These are phyloP conservation scores for Saccharum spontaneum DNA, from an alignment of 176 grass and related monocot species.

Conservation along the genomic window DNA sequence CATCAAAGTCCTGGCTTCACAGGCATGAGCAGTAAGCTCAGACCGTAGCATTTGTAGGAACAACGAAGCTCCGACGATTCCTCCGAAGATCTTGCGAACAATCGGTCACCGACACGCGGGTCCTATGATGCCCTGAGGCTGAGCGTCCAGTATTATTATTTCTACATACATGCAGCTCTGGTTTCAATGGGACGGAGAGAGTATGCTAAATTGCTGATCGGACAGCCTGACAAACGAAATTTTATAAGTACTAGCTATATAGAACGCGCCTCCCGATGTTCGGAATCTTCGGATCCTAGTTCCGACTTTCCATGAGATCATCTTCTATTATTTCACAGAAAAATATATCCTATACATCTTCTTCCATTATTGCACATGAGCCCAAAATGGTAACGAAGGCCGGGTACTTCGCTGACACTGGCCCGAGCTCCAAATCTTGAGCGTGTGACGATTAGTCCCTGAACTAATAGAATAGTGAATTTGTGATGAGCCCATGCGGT, in stretches of 20 bases:
- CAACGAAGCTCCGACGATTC: not conserved
- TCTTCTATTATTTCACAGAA: not conserved
- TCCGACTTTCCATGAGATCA: not conserved
- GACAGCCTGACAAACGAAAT: not conserved
- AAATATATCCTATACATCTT: not conserved
- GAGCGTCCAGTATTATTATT: too few species aligned
- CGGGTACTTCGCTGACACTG: not conserved
- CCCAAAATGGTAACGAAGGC: not conserved
- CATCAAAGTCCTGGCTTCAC: not conserved
- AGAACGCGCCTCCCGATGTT: not conserved
- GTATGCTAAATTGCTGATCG: not conserved
- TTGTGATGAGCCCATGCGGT: not conserved
- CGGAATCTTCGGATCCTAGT: conserved; percentile 22
- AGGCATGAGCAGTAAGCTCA: not conserved
- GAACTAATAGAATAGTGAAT: not conserved
- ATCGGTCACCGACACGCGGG: not conserved
- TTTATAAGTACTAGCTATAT: not conserved
- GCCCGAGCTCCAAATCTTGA: not conserved
- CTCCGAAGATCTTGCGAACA: not conserved
- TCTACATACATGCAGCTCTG: too few species aligned
- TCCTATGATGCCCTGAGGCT: too few species aligned
- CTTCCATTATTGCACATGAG: conserved; percentile 12
- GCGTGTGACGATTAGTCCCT: conserved; percentile 4
- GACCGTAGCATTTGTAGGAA: not conserved
- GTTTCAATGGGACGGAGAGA: too few species aligned